Base-by-base conservation (phyloP, 306 rosid species). In the Lathyrus sativus region DNA sequence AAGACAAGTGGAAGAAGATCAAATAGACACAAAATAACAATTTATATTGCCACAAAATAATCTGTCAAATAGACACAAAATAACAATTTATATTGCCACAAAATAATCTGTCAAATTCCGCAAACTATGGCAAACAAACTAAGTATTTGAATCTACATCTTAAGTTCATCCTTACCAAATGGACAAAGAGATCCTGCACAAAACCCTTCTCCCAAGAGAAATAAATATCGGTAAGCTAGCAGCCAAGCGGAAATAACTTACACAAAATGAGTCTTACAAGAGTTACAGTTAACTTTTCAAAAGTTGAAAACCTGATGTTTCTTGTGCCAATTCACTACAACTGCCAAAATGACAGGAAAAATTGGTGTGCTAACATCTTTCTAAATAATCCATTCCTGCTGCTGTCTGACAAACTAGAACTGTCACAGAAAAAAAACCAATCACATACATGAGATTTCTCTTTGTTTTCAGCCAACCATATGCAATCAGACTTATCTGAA, bases 281-380 rank as follows among this genome's bases (percentile, higher is more conserved):
- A 56, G 9, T 56, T 56, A 51, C 68, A 63, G 76, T 69, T 77
- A 73, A 39, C 45, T 71, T 55, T 37, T 48, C 41, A 63, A 56
- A 13, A 70, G 44, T 68, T 68, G 58, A 68, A 55, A 79, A 63
- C 39, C 63, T 29, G 79, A 39, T 58, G 18, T 35, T 75, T 64
- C 65, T 53, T n/a, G 62, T 29, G 55, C 61, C 72, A 42, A 76
- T 69, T 76, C 72, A 61, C 84, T 65, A 41, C 26, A 74, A 38
- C 35, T 79, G 51, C 50, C 78, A 74, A 74, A 67, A 78, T 22
- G 72, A 72, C 72, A 77, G 26, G 70, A 76, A 76, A 53, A 76
- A 64, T 73, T 38, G 65, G 62, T 65, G 68, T 73, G 49, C 79
- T 57, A 63, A 60, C 72, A 44, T 67, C 76, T 42, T 76, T 42